Evolutionary conservation across 352 stramenopile genomes (phyloP).

Genomic region (Phytopythium vexans): DNA sequence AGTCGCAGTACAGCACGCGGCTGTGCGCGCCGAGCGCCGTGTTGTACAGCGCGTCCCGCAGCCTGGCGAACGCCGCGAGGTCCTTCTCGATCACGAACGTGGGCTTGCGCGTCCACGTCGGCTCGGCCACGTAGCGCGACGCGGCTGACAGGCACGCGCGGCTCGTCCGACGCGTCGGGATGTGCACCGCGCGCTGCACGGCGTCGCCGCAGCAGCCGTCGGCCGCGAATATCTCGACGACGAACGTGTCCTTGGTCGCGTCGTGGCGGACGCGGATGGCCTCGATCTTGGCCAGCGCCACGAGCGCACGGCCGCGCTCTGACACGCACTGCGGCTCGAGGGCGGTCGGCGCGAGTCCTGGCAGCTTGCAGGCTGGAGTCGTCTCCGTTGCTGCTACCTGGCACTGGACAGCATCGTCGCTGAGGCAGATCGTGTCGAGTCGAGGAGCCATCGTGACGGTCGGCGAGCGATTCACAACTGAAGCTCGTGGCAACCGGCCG

Average conservation of each 20-base stretch:
- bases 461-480: not conserved
- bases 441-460: not conserved
- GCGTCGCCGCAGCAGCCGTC: conserved; percentile 2
- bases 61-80: conserved; percentile 11
- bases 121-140: not conserved
- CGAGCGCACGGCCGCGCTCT: conserved; percentile 11
- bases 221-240: conserved; percentile 3
- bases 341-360: conserved; percentile 17
- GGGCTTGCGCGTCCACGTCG: conserved; percentile 7
- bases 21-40: conserved; percentile 18
- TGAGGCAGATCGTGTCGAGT: too few relatives aligned
- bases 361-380: not conserved
- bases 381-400: too few relatives aligned
- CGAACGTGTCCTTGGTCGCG: not conserved
- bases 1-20: conserved; percentile 16
- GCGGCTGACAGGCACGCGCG: too few relatives aligned
- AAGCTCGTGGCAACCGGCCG: too few relatives aligned
- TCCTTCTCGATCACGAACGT: conserved; percentile 15
- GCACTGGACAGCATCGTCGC: too few relatives aligned
- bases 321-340: conserved; percentile 22
- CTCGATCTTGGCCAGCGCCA: conserved; percentile 24
- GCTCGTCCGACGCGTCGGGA: conserved; percentile 1
- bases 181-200: not conserved
- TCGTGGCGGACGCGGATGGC: conserved; percentile 12
- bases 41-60: conserved; percentile 24